Evolutionary conservation across 73 alveolate species (phyloP), one percentile per base, ranked within the genome.

Genomic region (Paramecium bursaria): DNA sequence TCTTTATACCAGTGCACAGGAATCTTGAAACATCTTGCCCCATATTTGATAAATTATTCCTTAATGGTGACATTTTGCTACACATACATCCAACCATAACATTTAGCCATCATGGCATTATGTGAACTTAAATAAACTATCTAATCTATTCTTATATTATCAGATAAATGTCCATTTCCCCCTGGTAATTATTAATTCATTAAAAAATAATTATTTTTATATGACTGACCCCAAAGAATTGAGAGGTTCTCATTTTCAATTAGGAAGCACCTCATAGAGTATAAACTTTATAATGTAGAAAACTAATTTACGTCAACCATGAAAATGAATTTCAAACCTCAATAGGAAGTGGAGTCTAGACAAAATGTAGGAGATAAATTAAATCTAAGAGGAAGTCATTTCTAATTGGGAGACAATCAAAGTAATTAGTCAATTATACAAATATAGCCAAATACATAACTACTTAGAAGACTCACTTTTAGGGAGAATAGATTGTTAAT

Each of bases 231-330:
- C n/a, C n/a, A n/a, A 33, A 67, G 50, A 42, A 57, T 67, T 67
- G 53, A 67, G 82, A 47, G 44, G 55, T 26, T 39, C 60, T 15
- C 82, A 67, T 67, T 67, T 67, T 47, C 19, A 31, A 42, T 42
- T 67, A 19, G 82, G 82, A 5, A 11, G 33, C 17, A 67, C 82
- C 7, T 35, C 33, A 15, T 15, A 67, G 44, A 67, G 82, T 67
- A 67, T 35, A 0, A 7, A 0, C 26, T n/a, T 9, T 1, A 67
- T 39, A 19, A 67, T 39, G 10, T 39, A 67, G 53, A 67, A 4
- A 67, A 67, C 44, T 22, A 67, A 44, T 67, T 67, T 57, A 67
- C 82, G 6, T 67, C 82, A 5, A 67, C 82, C 2, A 67, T 67
- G 82, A 67, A 67, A 42, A 67, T 67, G 82, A 67, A 67, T 17